Percentiles rank a stretch among this genome's conserved stretches.
Conservation (phyloP, 768 basidiomycete species). For the Suillus lakei region DNA sequence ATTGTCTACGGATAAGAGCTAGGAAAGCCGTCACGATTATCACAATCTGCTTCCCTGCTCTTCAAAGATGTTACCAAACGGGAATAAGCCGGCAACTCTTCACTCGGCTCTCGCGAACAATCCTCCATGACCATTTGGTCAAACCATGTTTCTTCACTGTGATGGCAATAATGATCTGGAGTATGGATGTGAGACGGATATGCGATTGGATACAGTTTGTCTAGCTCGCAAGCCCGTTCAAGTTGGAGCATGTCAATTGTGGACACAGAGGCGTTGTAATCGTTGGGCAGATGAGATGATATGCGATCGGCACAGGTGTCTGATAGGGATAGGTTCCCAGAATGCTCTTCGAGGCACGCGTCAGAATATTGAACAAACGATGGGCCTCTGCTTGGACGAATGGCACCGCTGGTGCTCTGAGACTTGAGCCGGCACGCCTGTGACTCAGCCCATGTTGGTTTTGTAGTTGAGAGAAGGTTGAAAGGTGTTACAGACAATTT, state of each 20-base stretch:
- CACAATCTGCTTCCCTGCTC: neutral
- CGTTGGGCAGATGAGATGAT: neutral
- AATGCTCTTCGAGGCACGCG: neutral
- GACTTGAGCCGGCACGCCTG: neutral
- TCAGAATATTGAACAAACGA: slow-evolving; percentile 2
- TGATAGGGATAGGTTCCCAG: neutral
- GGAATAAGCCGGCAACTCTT: neutral
- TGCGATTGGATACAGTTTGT: neutral
- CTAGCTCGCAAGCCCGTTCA: neutral
- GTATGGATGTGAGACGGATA: neutral
- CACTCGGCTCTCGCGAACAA: neutral
- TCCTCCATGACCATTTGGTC: neutral
- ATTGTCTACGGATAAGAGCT: neutral
- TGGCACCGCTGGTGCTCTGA: neutral
- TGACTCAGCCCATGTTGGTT: neutral
- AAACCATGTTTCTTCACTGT: neutral
- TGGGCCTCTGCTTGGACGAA: neutral
- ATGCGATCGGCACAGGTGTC: neutral
- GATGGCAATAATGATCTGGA: neutral
- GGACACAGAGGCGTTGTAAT: neutral
- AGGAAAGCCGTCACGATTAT: neutral
- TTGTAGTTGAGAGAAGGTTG: neutral
- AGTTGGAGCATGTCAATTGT: neutral
- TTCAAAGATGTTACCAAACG: slow-evolving; percentile 1
- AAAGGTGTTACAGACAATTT: neutral